Evolutionary conservation across 179 eudicot species (phyloP).

Genomic region (Vitellaria paradoxa): DNA sequence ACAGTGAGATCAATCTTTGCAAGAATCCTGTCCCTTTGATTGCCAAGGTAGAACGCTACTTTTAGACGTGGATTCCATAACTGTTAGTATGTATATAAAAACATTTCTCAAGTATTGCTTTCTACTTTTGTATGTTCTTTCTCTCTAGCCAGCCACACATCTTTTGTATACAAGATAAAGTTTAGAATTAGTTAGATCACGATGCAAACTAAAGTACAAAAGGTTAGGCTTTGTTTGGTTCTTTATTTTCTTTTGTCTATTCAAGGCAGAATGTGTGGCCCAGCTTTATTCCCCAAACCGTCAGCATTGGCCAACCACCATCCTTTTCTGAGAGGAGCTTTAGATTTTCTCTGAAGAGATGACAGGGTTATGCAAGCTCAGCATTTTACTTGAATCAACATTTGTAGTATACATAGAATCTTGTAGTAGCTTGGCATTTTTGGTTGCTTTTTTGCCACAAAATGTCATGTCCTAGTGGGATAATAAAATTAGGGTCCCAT

Average conservation of each 20-base stretch:
- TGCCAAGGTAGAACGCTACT: conserved; percentile 18
- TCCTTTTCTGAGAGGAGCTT: conserved; percentile 17
- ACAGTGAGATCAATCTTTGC: not conserved
- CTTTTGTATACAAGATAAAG: not conserved
- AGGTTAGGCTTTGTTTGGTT: conserved; percentile 22
- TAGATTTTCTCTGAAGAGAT: not conserved
- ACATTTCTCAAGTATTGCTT: not conserved
- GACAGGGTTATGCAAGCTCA: no score
- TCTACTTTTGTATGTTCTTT: not conserved
- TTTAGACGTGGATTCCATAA: conserved; percentile 42
- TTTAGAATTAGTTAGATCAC: conserved; percentile 12
- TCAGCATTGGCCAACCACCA: conserved; percentile 17
- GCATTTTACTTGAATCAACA: no score
- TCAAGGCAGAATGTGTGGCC: conserved; percentile 15
- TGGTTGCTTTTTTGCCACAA: no score
- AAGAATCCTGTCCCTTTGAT: conserved; percentile 9
- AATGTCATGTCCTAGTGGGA: no score
- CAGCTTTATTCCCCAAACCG: conserved; percentile 35
- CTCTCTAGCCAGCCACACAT: not conserved
- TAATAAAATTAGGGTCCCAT: no score
- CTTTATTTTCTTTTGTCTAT: conserved; percentile 6
- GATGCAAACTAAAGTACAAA: conserved; percentile 12
- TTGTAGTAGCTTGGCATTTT: no score
- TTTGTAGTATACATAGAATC: no score
- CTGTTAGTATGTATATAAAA: conserved; percentile 4